Evolutionary conservation across 2,329 filamentous ascomycete genomes (phyloP).

Genomic region (Aspergillus unguis): DNA sequence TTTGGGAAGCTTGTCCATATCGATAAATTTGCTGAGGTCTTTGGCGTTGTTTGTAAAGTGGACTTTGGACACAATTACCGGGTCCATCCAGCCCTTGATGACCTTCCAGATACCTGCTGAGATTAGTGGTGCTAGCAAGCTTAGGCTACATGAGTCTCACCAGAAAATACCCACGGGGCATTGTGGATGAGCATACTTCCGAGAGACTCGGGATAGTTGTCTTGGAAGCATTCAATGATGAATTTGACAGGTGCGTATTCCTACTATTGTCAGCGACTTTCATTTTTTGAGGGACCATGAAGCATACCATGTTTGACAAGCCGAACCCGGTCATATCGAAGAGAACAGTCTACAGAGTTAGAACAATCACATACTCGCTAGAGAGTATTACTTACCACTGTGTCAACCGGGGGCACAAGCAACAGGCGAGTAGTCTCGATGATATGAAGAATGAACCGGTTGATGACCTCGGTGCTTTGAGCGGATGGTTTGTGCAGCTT

Average conservation of each 20-base stretch:
- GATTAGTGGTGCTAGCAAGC: neutral
- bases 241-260: conserved; percentile 97
- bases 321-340: conserved; percentile 96
- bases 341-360: conserved; percentile 64
- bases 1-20: conserved; percentile 64
- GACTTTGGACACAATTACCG: conserved; percentile 88
- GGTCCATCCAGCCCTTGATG: conserved; percentile 91
- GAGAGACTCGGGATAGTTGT: conserved; percentile 91
- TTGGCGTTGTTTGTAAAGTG: conserved; percentile 78
- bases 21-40: conserved; percentile 74
- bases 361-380: neutral
- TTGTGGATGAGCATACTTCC: conserved; percentile 92
- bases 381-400: conserved; percentile 62
- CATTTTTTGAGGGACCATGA: too few relatives aligned
- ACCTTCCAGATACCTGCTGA: conserved; percentile 79
- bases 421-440: conserved; percentile 91
- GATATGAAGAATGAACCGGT: conserved; percentile 83
- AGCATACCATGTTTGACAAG: conserved; percentile 80
- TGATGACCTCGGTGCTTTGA: conserved; percentile 75
- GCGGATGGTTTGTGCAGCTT: conserved; percentile 79
- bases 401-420: conserved; percentile 74
- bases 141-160: conserved; percentile 42
- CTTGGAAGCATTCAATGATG: conserved; percentile 97
- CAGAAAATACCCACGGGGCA: conserved; percentile 87
- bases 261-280: conserved; percentile 33